phyloP scores from a whole-genome alignment of 2,329 filamentous ascomycete genomes.

The Juglanconis sp. region DNA sequence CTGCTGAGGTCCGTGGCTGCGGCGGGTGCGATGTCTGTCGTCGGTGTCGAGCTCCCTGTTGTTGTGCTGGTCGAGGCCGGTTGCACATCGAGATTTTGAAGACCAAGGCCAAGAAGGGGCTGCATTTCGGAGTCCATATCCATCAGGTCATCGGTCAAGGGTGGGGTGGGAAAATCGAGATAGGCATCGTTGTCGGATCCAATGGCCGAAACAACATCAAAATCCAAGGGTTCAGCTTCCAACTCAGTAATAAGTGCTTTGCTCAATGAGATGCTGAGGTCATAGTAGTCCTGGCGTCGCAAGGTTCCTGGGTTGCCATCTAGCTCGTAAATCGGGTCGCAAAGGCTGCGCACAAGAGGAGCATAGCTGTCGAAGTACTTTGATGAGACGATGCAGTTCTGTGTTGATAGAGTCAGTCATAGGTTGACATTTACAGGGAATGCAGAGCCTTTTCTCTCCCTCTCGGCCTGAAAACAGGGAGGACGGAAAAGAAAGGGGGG shows the following conservation, averaged over 20 bases:
- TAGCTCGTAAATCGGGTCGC: conserved; percentile 41
- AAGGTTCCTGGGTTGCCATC: conserved; percentile 25
- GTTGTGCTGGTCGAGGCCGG: not conserved
- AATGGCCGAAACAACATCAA: conserved; percentile 4
- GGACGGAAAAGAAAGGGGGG: not conserved
- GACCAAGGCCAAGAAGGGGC: not conserved
- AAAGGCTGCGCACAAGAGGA: conserved; percentile 37
- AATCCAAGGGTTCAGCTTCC: conserved; percentile 7
- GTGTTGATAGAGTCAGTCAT: conserved; percentile 1
- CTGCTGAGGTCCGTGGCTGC: not conserved
- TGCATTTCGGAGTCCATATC: conserved; percentile 7
- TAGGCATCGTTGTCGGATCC: conserved; percentile 10
- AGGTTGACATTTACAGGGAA: not conserved
- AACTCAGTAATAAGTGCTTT: conserved; percentile 34
- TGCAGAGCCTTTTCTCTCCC: not conserved
- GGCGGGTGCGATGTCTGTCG: not conserved
- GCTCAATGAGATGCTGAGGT: conserved; percentile 38
- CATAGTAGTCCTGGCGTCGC: conserved; percentile 40
- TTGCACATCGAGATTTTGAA: too few species aligned
- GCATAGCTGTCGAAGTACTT: conserved; percentile 41
- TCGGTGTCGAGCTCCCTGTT: conserved; percentile 10
- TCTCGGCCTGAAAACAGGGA: not conserved
- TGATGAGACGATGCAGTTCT: conserved; percentile 36
- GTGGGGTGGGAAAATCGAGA: conserved; percentile 15
- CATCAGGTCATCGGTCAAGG: conserved; percentile 10